Conservation (phyloP, 73 alveolate genomes). For the Paramecium tetraurelia region DNA sequence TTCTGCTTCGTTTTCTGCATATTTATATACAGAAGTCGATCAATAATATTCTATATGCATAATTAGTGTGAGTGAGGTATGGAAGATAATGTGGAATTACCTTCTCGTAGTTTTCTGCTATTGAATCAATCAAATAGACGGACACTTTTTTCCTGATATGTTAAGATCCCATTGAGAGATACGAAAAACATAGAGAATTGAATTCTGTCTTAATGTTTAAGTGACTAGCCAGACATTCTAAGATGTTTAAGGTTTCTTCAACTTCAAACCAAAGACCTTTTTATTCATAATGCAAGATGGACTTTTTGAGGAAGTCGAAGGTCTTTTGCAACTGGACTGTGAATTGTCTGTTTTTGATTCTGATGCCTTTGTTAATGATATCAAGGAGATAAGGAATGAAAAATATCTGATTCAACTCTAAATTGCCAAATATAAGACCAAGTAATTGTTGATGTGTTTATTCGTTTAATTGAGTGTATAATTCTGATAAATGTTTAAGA, state of each 20-base stretch:
- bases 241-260: background rate
- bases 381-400: background rate
- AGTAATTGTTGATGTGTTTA: background rate
- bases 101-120: background rate
- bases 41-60: background rate
- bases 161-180: background rate
- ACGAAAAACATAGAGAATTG: background rate
- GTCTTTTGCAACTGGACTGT: background rate
- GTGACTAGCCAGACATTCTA: background rate
- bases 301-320: background rate
- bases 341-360: background rate
- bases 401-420: background rate
- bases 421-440: background rate
- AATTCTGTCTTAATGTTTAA: background rate
- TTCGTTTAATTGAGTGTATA: background rate
- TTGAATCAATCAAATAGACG: background rate
- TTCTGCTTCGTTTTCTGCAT: background rate
- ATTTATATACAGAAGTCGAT: background rate
- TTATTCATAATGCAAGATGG: background rate
- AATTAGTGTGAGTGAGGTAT: background rate
- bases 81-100: background rate
- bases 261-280: constrained; percentile 12
- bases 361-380: background rate
- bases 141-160: background rate
- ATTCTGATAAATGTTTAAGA: background rate